phyloP scores from a whole-genome alignment of 2,329 filamentous ascomycete species.

The Talaromyces sp. region DNA sequence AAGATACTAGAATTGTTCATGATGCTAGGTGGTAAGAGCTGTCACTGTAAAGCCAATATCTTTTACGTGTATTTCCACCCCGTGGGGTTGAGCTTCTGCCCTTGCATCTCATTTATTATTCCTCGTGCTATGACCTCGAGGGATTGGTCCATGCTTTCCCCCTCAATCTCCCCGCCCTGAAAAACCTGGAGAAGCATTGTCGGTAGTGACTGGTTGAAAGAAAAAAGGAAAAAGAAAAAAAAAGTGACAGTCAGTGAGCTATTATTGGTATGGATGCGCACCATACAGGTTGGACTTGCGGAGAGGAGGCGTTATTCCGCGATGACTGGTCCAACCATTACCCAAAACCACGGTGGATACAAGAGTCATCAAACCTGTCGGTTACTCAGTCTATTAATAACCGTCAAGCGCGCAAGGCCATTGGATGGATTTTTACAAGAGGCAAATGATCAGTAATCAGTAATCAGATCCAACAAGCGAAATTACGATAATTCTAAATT shows the following conservation, averaged over 20 bases:
- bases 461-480: too few relatives aligned
- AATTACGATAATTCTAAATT: too few relatives aligned
- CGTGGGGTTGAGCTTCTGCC: neutral
- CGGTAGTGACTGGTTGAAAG: neutral
- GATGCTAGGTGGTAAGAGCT: neutral
- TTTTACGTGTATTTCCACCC: neutral
- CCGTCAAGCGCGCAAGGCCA: too few relatives aligned
- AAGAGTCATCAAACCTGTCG: neutral
- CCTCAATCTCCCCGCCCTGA: neutral
- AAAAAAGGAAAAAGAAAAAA: neutral
- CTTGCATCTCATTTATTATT: neutral
- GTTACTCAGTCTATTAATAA: too few relatives aligned
- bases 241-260: neutral
- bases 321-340: neutral
- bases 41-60: neutral
- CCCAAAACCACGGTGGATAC: neutral
- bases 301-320: slow-evolving; percentile 2
- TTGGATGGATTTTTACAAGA: too few relatives aligned
- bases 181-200: neutral
- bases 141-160: neutral
- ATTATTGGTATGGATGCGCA: neutral
- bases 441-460: too few relatives aligned
- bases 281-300: neutral
- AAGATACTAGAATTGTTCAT: neutral
- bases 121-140: neutral